These are phyloP conservation scores for Priceomyces haplophilus DNA, from an alignment of 805 yeast genomes.

Conservation along the genomic window DNA sequence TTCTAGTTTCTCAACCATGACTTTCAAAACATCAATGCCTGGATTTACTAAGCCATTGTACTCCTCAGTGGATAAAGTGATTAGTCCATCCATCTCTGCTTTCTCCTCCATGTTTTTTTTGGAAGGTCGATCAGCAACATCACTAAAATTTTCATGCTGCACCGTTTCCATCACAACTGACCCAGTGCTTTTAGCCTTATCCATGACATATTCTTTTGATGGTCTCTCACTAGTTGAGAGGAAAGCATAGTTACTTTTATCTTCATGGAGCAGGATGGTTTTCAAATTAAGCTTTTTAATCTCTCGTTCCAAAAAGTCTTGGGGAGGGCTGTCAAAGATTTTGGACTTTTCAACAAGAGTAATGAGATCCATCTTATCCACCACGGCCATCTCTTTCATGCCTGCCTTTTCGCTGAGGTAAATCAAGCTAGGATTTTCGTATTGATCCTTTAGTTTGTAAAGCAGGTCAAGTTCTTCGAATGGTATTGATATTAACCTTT, in stretches of 20 bases:
- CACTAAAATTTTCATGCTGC: conserved; percentile 13
- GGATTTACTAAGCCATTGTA: conserved; percentile 17
- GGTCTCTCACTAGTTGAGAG: conserved; percentile 33
- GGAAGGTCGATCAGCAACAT: conserved; percentile 20
- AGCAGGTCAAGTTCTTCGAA: conserved; percentile 16
- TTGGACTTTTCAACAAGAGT: conserved; percentile 13
- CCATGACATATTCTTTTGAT: conserved; percentile 13
- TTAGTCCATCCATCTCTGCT: conserved; percentile 12
- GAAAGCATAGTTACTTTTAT: conserved; percentile 13
- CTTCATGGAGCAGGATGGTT: conserved; percentile 17
- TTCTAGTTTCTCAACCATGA: conserved; percentile 17
- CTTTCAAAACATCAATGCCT: conserved; percentile 16
- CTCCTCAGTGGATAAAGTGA: conserved; percentile 11
- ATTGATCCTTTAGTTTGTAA: conserved; percentile 9
- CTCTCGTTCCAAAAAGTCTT: conserved; percentile 21
- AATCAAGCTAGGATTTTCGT: conserved; percentile 21
- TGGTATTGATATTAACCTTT: conserved; percentile 35
- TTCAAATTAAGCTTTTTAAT: conserved; percentile 17
- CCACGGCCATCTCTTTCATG: conserved; percentile 10
- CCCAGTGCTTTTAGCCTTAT: conserved; percentile 20
- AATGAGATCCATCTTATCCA: conserved; percentile 13
- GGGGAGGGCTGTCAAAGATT: conserved; percentile 21
- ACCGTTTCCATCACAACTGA: conserved; percentile 16
- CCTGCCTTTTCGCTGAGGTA: conserved; percentile 16
- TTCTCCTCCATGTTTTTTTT: conserved; percentile 24